Evolutionary conservation across 495 filamentous ascomycete genomes (phyloP).

Genomic region (Daldinia vernicosa): DNA sequence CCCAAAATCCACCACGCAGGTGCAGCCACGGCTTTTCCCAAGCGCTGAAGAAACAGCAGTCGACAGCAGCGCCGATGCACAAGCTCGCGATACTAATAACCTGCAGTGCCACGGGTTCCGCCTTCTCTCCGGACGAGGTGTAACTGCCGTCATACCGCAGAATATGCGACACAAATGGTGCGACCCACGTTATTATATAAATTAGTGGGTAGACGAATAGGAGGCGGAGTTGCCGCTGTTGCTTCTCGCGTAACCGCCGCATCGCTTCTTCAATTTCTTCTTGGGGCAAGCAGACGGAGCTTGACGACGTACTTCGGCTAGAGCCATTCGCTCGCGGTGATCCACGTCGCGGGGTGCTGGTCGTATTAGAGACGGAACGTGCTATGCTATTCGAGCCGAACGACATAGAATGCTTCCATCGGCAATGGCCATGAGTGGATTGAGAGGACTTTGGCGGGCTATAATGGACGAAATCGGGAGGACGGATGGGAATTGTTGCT

Average conservation of each 20-base stretch:
- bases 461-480: constrained; percentile 11
- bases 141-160: constrained; percentile 66
- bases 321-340: constrained; percentile 13
- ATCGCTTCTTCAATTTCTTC: constrained; percentile 43
- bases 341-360: constrained; percentile 42
- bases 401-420: constrained; percentile 23
- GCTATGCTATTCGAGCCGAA: constrained; percentile 9
- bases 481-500: constrained; percentile 7
- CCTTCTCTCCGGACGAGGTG: constrained; percentile 5
- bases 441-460: constrained; percentile 5
- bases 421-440: neutral
- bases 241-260: constrained; percentile 58
- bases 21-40: constrained; percentile 76
- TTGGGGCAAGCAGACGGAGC: constrained; percentile 33
- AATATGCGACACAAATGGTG: constrained; percentile 72
- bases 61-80: constrained; percentile 68
- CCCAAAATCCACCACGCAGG: constrained; percentile 59
- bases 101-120: constrained; percentile 60
- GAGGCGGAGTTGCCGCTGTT: constrained; percentile 71
- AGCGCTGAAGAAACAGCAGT: constrained; percentile 70
- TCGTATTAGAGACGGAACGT: constrained; percentile 34
- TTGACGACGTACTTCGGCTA: constrained; percentile 12
- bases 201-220: constrained; percentile 76
- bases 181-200: constrained; percentile 76
- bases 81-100: constrained; percentile 65